Evolutionary conservation across 2,329 filamentous ascomycete genomes (phyloP).

Genomic region (Ceratocystis ficicola): DNA sequence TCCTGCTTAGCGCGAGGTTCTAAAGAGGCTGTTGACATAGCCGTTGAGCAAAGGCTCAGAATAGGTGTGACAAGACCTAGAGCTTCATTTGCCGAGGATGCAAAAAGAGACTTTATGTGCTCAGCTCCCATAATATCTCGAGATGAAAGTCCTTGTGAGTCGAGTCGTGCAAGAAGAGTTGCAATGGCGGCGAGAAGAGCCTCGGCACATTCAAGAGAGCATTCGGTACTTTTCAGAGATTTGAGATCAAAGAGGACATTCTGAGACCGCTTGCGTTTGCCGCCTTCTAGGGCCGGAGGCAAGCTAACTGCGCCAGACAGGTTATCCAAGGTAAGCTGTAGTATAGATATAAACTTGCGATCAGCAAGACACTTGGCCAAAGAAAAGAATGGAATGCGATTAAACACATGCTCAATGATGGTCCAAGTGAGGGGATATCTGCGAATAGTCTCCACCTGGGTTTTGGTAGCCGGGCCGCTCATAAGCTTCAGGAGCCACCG

Average conservation of each 20-base stretch:
- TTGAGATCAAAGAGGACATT: conserved; percentile 30
- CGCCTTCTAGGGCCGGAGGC: conserved; percentile 25
- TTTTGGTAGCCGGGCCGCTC: conserved; percentile 33
- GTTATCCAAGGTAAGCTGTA: conserved; percentile 56
- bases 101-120: conserved; percentile 47
- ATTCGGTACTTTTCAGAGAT: conserved; percentile 31
- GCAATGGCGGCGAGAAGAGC: conserved; percentile 38
- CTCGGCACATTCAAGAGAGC: conserved; percentile 38
- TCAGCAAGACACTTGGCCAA: conserved; percentile 61
- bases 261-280: conserved; percentile 38
- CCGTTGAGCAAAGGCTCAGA: conserved; percentile 35
- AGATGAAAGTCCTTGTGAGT: conserved; percentile 30
- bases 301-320: conserved; percentile 30
- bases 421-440: conserved; percentile 48
- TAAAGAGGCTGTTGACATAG: conserved; percentile 28
- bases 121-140: conserved; percentile 43
- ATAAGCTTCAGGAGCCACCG: conserved; percentile 53
- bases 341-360: conserved; percentile 51
- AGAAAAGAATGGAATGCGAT: conserved; percentile 54
- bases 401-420: conserved; percentile 48
- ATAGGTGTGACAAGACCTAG: conserved; percentile 36
- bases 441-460: conserved; percentile 40
- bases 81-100: conserved; percentile 37
- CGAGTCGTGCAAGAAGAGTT: conserved; percentile 37
- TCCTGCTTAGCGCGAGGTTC: conserved; percentile 32